Evolutionary conservation across 2,329 filamentous ascomycete species (phyloP).

Genomic region (Aureobasidium mangrovei): DNA sequence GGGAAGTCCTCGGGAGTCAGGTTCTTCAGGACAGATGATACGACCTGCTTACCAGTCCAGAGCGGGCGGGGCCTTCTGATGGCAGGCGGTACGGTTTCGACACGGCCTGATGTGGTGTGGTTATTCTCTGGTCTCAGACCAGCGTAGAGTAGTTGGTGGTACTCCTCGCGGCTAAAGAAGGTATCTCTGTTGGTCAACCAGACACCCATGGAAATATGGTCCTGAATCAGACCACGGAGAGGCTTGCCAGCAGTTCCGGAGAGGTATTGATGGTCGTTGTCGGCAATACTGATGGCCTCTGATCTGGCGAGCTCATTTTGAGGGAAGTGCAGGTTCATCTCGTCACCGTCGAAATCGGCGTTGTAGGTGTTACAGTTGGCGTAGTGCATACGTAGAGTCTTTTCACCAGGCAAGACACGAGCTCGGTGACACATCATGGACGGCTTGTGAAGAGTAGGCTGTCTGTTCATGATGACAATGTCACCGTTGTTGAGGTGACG

Average conservation of each 20-base stretch:
- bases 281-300: conserved; percentile 85
- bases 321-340: conserved; percentile 99
- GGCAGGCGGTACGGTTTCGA: conserved; percentile 72
- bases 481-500: conserved; percentile 94
- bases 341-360: conserved; percentile 96
- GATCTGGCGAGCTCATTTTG: conserved; percentile 92
- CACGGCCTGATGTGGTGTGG: conserved; percentile 73
- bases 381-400: conserved; percentile 99
- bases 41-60: conserved; percentile 96
- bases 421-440: conserved; percentile 98
- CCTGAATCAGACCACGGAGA: conserved; percentile 90
- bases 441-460: conserved; percentile 94
- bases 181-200: conserved; percentile 84
- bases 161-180: conserved; percentile 79
- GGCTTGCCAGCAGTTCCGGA: conserved; percentile 91
- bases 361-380: conserved; percentile 99
- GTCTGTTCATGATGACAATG: conserved; percentile 96
- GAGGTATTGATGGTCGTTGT: conserved; percentile 95
- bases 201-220: conserved; percentile 93
- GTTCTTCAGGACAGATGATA: conserved; percentile 88
- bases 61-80: conserved; percentile 69
- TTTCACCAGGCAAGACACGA: conserved; percentile 83
- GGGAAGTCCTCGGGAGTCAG: conserved; percentile 70
- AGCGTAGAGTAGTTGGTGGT: conserved; percentile 88
- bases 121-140: conserved; percentile 83